phyloP scores from a whole-genome alignment of 495 filamentous ascomycete genomes.

The Neurospora sp. region DNA sequence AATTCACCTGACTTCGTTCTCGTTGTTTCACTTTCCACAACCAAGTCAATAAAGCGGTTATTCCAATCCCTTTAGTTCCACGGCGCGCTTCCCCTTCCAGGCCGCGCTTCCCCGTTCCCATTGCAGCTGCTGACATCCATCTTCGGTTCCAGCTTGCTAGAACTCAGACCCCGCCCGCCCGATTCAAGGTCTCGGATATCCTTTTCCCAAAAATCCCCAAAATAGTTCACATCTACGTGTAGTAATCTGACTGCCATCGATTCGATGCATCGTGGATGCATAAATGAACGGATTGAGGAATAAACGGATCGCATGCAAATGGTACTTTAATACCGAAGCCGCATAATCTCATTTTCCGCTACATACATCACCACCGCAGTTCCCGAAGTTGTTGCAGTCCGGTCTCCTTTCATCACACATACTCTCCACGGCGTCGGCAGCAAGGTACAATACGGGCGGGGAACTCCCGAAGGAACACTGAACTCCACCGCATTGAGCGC shows the following conservation, averaged over 20 bases:
- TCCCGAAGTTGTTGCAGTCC: not conserved
- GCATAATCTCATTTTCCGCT: not conserved
- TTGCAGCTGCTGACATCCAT: not conserved
- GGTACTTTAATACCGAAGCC: not conserved
- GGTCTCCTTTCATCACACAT: not conserved
- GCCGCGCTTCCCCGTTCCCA: too few species aligned
- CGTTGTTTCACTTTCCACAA: not conserved
- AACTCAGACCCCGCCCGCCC: not conserved
- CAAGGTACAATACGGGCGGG: not conserved
- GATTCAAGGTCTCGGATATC: not conserved
- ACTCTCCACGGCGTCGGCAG: not conserved
- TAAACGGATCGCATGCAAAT: not conserved
- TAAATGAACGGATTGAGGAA: not conserved
- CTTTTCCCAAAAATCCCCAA: not conserved
- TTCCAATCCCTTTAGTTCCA: not conserved
- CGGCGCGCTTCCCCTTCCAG: not conserved
- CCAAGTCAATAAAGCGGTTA: not conserved
- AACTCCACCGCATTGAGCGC: not conserved
- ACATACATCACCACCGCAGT: not conserved
- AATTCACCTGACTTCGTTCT: not conserved
- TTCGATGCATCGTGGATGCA: not conserved
- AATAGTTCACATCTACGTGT: not conserved
- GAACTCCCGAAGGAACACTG: not conserved
- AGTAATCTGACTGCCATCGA: not conserved
- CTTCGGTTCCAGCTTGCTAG: not conserved